These are phyloP conservation scores for Citeromyces hawaiiensis DNA, from an alignment of 1,139 yeast genomes.

Conservation along the genomic window DNA sequence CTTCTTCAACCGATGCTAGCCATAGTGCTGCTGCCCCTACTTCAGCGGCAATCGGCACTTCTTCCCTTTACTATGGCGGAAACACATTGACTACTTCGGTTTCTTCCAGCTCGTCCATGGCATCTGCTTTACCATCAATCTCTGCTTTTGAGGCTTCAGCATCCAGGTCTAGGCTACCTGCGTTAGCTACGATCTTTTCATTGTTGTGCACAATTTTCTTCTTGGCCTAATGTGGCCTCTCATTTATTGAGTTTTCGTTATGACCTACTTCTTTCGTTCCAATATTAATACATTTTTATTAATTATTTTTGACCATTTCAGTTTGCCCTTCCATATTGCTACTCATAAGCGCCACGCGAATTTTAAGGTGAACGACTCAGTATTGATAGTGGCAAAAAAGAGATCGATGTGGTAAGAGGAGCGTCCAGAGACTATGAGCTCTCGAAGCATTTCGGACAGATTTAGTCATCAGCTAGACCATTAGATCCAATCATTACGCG, in stretches of 20 bases:
- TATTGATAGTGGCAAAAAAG: too few relatives aligned
- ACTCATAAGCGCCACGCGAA: too few relatives aligned
- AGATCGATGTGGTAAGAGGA: too few relatives aligned
- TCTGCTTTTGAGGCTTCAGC: background rate
- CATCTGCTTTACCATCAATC: background rate
- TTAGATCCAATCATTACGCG: too few relatives aligned
- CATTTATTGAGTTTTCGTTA: too few relatives aligned
- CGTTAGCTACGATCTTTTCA: background rate
- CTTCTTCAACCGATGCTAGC: background rate
- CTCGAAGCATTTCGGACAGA: too few relatives aligned
- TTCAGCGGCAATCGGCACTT: background rate
- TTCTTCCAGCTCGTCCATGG: background rate
- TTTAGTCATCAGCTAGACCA: too few relatives aligned
- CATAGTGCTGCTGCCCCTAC: background rate
- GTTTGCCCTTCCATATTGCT: too few relatives aligned
- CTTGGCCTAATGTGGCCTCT: background rate
- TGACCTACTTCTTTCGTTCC: background rate
- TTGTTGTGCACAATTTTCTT: background rate
- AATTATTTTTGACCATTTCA: too few relatives aligned
- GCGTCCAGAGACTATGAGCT: too few relatives aligned
- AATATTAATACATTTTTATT: background rate
- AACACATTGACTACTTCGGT: background rate
- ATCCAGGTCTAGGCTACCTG: background rate
- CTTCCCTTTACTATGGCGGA: background rate
- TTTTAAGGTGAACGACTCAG: too few relatives aligned